A percentile compares a stretch with the other conserved stretches of the same genome.
These are phyloP conservation scores for Arthrobotrys entomopaga DNA, from an alignment of 2,329 filamentous ascomycete species.

Conservation along the genomic window DNA sequence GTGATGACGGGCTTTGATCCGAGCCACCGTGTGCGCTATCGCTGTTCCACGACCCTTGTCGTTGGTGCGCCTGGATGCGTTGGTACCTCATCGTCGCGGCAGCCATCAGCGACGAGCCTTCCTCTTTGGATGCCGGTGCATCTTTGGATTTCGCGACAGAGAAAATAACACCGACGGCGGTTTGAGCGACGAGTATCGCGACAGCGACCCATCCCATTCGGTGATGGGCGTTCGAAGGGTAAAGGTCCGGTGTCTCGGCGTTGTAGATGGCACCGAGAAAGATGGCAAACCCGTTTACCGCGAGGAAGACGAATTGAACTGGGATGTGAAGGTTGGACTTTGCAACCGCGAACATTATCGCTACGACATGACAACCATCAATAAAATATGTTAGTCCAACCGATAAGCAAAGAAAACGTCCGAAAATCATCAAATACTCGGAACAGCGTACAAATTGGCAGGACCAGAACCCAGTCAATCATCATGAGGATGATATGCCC, in stretches of 20 bases:
- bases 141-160: conserved; percentile 66
- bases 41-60: conserved; percentile 50
- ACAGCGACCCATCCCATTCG: conserved; percentile 87
- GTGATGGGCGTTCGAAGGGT: conserved; percentile 86
- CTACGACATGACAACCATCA: conserved; percentile 65
- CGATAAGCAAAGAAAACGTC: not conserved
- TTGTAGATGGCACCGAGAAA: conserved; percentile 78
- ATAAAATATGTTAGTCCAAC: conserved; percentile 12
- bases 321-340: conserved; percentile 78
- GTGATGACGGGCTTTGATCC: conserved; percentile 44
- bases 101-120: conserved; percentile 72
- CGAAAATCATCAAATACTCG: too few species aligned
- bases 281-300: conserved; percentile 72
- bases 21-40: conserved; percentile 53
- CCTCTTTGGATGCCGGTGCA: conserved; percentile 61
- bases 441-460: conserved; percentile 74
- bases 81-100: conserved; percentile 60
- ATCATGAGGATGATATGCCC: conserved; percentile 78
- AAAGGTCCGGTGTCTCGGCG: conserved; percentile 82
- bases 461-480: conserved; percentile 75
- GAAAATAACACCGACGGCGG: conserved; percentile 70
- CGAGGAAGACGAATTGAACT: conserved; percentile 75
- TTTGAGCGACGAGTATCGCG: conserved; percentile 76
- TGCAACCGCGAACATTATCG: conserved; percentile 85
- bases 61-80: conserved; percentile 36